Conservation (phyloP, 2,329 filamentous ascomycete species). For the Thelonectria blattea region DNA sequence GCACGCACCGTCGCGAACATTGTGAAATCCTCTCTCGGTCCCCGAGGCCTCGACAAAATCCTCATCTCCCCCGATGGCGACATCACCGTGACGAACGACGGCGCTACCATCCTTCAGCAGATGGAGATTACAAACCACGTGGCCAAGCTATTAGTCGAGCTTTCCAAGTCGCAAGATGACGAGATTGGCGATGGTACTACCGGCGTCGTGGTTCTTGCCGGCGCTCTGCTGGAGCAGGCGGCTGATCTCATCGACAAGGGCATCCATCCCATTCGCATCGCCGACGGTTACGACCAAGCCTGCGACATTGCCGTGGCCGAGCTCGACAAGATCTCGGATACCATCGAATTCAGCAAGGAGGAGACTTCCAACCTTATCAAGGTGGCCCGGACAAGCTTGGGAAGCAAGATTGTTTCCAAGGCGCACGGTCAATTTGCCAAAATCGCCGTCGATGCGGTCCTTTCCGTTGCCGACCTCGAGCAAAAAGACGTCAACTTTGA, state of each 20-base stretch:
- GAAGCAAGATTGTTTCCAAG: constrained; percentile 99
- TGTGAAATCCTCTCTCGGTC: constrained; percentile 95
- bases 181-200: constrained; percentile 99
- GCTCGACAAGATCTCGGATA: constrained; percentile 91
- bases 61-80: constrained; percentile 98
- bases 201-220: constrained; percentile 94
- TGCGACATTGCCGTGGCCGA: constrained; percentile 95
- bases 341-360: constrained; percentile 81
- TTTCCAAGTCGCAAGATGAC: constrained; percentile 98
- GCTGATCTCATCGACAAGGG: constrained; percentile 99
- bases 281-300: constrained; percentile 96
- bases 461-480: constrained; percentile 94
- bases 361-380: constrained; percentile 87
- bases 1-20: constrained; percentile 96
- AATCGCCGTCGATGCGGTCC: constrained; percentile 95
- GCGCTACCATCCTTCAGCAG: constrained; percentile 94
- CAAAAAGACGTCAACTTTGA: constrained; percentile 98
- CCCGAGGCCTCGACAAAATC: constrained; percentile 97
- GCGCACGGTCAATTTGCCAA: constrained; percentile 97
- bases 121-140: constrained; percentile 99
- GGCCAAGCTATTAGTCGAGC: constrained; percentile 92
- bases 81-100: constrained; percentile 99
- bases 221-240: constrained; percentile 93
- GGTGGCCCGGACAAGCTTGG: constrained; percentile 93
- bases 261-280: constrained; percentile 98